Evolutionary conservation across 352 stramenopile species (phyloP).

Genomic region (Globisporangium spinosum): DNA sequence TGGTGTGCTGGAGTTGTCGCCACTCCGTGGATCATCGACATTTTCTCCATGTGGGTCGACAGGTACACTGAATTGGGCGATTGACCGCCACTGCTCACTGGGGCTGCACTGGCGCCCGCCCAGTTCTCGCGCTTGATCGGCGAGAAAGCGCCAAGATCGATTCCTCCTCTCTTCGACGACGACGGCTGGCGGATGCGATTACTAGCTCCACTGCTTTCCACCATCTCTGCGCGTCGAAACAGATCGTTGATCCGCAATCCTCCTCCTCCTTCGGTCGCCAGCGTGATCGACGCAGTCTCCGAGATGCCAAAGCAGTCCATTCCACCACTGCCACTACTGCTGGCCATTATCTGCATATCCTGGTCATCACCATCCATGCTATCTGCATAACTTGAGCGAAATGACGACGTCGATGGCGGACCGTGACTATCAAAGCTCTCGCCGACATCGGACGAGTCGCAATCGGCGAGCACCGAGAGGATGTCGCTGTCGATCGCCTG

Average conservation of each 20-base stretch:
- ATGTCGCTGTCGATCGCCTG: slow-evolving; percentile 77
- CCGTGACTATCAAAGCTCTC: slow-evolving; percentile 18
- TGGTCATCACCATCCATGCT: slow-evolving; percentile 22
- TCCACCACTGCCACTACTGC: not conserved
- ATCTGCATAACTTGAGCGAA: slow-evolving; percentile 17
- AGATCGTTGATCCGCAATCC: slow-evolving; percentile 17
- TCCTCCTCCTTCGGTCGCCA: slow-evolving; percentile 7
- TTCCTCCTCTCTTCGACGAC: not conserved
- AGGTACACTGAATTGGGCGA: slow-evolving; percentile 37
- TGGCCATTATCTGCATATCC: slow-evolving; percentile 23
- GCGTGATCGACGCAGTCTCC: slow-evolving; percentile 16
- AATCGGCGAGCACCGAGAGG: slow-evolving; percentile 61
- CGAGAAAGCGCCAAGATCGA: slow-evolving; percentile 24
- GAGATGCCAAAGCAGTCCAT: slow-evolving; percentile 47
- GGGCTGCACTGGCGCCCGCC: not conserved
- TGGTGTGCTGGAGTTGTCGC: not conserved
- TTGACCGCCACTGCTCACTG: slow-evolving; percentile 14
- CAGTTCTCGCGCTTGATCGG: slow-evolving; percentile 16
- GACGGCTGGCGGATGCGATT: not conserved
- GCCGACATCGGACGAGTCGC: slow-evolving; percentile 35
- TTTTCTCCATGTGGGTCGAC: slow-evolving; percentile 61
- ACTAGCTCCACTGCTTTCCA: not conserved
- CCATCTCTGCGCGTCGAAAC: slow-evolving; percentile 10
- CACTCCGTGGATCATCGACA: slow-evolving; percentile 41
- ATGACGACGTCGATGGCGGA: slow-evolving; percentile 20